Percentiles rank a stretch among this genome's conserved stretches.
Conservation (phyloP, 768 basidiomycete genomes). For the Rhizopogon vesiculosus region DNA sequence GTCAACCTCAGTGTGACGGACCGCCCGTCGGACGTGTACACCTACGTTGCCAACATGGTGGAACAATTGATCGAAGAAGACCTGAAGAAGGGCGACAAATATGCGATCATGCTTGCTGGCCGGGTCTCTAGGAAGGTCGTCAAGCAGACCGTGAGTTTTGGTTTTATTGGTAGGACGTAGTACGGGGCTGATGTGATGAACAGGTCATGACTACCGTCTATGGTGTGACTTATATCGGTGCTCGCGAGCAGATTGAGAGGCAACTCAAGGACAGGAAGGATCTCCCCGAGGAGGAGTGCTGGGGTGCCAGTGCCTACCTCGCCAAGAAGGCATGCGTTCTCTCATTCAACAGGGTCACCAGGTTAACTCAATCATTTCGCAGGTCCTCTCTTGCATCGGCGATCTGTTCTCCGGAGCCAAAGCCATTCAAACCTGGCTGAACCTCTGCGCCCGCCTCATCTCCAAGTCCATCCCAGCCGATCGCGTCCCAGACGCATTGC, state of each 20-base stretch:
- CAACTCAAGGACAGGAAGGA: conserved; percentile 78
- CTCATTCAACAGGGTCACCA: no score
- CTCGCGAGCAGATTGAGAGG: conserved; percentile 89
- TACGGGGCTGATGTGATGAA: neutral
- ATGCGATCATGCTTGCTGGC: conserved; percentile 62
- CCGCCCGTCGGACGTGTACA: conserved; percentile 92
- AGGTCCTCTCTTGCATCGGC: conserved; percentile 79
- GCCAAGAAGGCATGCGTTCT: conserved; percentile 55
- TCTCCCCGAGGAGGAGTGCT: conserved; percentile 68
- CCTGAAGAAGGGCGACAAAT: conserved; percentile 40
- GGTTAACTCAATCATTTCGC: neutral
- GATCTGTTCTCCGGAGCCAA: conserved; percentile 93
- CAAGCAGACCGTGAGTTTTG: conserved; percentile 80
- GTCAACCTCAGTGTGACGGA: conserved; percentile 87
- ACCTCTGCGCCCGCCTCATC: conserved; percentile 76
- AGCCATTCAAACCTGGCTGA: conserved; percentile 89
- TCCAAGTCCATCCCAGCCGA: conserved; percentile 79
- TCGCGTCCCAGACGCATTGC: conserved; percentile 45
- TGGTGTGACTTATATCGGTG: conserved; percentile 94
- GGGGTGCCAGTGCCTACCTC: conserved; percentile 71
- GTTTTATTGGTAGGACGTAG: neutral
- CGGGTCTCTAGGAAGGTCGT: conserved; percentile 92
- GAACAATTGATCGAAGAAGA: conserved; percentile 62
- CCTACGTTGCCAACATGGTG: conserved; percentile 84
- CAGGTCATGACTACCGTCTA: conserved; percentile 99